phyloP scores from a whole-genome alignment of 352 stramenopile species.

The Sclerospora graminicola region DNA sequence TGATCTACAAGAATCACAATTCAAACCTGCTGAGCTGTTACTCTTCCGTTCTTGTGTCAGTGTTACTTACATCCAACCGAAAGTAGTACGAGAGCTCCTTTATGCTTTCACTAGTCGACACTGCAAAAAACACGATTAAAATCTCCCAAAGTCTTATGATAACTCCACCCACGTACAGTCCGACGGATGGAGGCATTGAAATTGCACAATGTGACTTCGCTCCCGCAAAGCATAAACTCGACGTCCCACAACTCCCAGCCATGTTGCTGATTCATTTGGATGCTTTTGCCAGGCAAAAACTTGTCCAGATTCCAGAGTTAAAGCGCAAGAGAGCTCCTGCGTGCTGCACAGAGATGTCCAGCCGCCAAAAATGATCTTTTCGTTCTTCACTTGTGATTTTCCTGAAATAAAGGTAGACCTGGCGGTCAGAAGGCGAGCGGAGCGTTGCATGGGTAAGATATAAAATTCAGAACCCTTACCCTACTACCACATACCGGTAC shows the following conservation, averaged over 20 bases:
- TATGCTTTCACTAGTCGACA: constrained; percentile 31
- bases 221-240: constrained; percentile 44
- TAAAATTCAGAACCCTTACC: too few relatives aligned
- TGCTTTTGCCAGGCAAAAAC: constrained; percentile 33
- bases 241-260: constrained; percentile 39
- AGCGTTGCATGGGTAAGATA: constrained; percentile 15
- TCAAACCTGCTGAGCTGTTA: background rate
- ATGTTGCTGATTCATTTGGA: constrained; percentile 11
- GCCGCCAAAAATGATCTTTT: constrained; percentile 13
- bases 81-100: constrained; percentile 81
- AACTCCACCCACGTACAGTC: constrained; percentile 22
- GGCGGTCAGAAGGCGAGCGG: constrained; percentile 11
- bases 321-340: constrained; percentile 31
- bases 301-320: constrained; percentile 42
- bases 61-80: constrained; percentile 52
- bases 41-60: background rate
- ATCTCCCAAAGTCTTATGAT: background rate
- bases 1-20: constrained; percentile 10
- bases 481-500: too few relatives aligned
- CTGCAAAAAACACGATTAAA: constrained; percentile 8
- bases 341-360: constrained; percentile 32
- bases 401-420: background rate
- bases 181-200: constrained; percentile 53
- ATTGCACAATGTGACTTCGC: constrained; percentile 23
- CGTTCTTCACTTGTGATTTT: constrained; percentile 2